A percentile compares a stretch with the other conserved stretches of the same genome.
Evolutionary conservation across 257 asterid genomes (phyloP).

Genomic region (Solanum pimpinellifolium): DNA sequence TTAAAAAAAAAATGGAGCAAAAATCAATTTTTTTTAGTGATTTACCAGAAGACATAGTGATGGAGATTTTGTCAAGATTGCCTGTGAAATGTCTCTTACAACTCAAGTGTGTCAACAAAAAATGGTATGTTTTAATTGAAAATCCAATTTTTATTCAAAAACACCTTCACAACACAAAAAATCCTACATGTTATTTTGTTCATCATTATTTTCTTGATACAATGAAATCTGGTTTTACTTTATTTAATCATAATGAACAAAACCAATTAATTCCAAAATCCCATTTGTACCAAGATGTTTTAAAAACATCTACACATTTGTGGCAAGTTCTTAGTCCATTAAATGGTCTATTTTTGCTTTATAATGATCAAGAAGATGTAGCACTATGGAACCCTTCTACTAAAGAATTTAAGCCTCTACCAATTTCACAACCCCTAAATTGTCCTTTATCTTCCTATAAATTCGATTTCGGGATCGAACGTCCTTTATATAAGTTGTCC

Average conservation of each 20-base stretch:
- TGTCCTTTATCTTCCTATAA: constrained; percentile 5
- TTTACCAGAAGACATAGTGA: constrained; percentile 18
- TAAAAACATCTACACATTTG: constrained; percentile 1
- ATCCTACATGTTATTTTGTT: constrained; percentile 13
- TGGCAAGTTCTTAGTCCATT: constrained; percentile 24
- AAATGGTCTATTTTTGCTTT: constrained; percentile 26
- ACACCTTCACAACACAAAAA: constrained; percentile 6
- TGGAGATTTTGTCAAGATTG: constrained; percentile 25
- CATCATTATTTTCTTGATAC: constrained; percentile 14
- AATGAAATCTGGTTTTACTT: constrained; percentile 12
- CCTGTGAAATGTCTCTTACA: constrained; percentile 19
- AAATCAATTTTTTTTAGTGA: neutral
- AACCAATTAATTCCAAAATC: neutral
- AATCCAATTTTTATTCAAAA: constrained; percentile 16
- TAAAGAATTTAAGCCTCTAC: constrained; percentile 31
- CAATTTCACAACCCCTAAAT: constrained; percentile 2
- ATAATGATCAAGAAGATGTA: constrained; percentile 1
- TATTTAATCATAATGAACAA: neutral
- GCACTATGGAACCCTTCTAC: constrained; percentile 33
- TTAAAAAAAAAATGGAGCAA: neutral
- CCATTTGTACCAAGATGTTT: constrained; percentile 1
- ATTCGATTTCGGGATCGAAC: constrained; percentile 28
- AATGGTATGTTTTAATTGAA: constrained; percentile 27
- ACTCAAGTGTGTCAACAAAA: constrained; percentile 26
- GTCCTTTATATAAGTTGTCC: constrained; percentile 3